Evolutionary conservation across 768 basidiomycete species (phyloP), one percentile per base, ranked within the genome.

Genomic region (Boletus coccyginus): DNA sequence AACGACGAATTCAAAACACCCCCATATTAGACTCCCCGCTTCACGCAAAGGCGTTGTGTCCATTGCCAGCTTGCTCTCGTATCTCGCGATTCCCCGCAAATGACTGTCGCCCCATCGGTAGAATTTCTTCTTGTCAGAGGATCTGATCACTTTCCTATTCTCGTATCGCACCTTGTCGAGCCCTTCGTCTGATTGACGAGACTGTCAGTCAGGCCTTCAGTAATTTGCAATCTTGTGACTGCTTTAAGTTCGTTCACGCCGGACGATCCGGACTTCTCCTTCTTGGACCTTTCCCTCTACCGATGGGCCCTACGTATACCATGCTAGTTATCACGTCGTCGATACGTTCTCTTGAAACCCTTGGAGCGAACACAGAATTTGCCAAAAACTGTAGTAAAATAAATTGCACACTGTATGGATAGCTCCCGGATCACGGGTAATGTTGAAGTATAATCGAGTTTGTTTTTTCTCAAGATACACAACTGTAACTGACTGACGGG

Each of bases 1-100:
- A 79, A 71, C 63, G 74, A 78, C 52, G 87, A 88, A 58, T 86
- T 86, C 77, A 88, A 88, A 68, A 79, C 75, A 19, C 83, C 83
- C 4, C 74, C 75, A 12, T 78, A 78, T 49, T 77, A 70, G 56
- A 40, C 35, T 47, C 27, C 10, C 36, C 10, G 32, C 11, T 7
- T 32, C 24, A 11, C 24, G 19, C 39, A 3, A 24, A 50, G 45
- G 24, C 12, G 21, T 42, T 19, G n/a, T 8, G 19, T 17, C 13
- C 3, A 27, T 36, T 32, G 7, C 40, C n/a, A 21, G 10, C 35
- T 9, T 9, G 11, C n/a, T 53, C n/a, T 38, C 32, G 12, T 46
- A 35, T 29, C 27, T 27, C 29, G 35, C 52, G 40, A 56, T 45
- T 33, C 12, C 47, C 16, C 42, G 19, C 47, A 24, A 46, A 47